These are phyloP conservation scores for Pseudogymnoascus sp. DNA, from an alignment of 2,329 filamentous ascomycete species.

Conservation along the genomic window DNA sequence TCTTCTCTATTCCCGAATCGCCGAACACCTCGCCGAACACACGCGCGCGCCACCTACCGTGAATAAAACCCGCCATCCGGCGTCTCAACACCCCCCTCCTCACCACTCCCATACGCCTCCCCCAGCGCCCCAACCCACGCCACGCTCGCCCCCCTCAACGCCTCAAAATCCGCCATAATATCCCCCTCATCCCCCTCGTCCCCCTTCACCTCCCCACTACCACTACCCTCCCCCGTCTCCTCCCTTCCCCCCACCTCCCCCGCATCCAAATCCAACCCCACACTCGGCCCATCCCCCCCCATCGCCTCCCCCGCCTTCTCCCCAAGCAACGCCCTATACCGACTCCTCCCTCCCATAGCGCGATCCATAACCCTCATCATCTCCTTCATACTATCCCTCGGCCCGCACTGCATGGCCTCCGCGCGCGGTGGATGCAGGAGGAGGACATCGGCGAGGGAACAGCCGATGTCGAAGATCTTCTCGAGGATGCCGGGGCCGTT, in stretches of 20 bases:
- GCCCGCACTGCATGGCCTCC: constrained; percentile 12
- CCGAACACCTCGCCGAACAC: not conserved
- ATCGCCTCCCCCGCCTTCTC: not conserved
- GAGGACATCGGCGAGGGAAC: constrained; percentile 26
- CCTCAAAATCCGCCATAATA: not conserved
- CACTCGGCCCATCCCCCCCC: not conserved
- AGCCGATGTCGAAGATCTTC: constrained; percentile 30
- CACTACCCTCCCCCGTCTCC: not conserved
- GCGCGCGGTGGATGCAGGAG: constrained; percentile 12
- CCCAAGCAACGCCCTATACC: not conserved
- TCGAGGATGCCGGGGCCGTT: constrained; percentile 30
- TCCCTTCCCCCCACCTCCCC: not conserved
- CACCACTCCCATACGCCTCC: not conserved
- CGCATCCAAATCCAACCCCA: not conserved
- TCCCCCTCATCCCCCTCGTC: not conserved
- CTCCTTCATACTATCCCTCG: constrained; percentile 15
- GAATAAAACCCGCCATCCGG: not conserved
- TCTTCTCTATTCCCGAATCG: not conserved
- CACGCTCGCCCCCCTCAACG: not conserved
- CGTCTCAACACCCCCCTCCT: not conserved
- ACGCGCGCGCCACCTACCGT: not conserved
- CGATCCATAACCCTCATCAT: constrained; percentile 12
- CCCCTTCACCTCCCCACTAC: not conserved
- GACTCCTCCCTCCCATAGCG: constrained; percentile 9
- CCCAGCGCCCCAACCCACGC: not conserved